Evolutionary conservation across 768 basidiomycete genomes (phyloP).

Genomic region (Infundibulicybe gibba): DNA sequence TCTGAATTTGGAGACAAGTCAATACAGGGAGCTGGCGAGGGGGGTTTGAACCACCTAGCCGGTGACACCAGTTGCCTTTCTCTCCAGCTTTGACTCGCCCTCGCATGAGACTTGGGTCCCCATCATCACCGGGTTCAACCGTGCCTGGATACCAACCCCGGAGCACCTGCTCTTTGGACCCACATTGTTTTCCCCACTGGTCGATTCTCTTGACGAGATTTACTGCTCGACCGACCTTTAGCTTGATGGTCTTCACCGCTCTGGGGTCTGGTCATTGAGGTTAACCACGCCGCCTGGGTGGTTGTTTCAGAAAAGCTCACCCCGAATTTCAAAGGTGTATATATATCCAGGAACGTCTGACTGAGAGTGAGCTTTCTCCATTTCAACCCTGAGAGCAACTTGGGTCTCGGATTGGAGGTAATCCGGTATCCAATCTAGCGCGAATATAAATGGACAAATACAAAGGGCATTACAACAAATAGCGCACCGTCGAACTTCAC

Average conservation of each 20-base stretch:
- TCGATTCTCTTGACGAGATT: slow-evolving; percentile 72
- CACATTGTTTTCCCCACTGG: slow-evolving; percentile 81
- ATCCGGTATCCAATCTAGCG: slow-evolving; percentile 63
- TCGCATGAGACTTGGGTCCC: slow-evolving; percentile 51
- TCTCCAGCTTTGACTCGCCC: slow-evolving; percentile 61
- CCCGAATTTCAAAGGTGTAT: slow-evolving; percentile 78
- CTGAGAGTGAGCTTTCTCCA: slow-evolving; percentile 44
- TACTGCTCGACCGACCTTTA: slow-evolving; percentile 78
- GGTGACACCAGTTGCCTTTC: slow-evolving; percentile 65
- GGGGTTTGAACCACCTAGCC: slow-evolving; percentile 32
- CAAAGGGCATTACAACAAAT: neutral
- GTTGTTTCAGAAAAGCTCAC: slow-evolving; percentile 27
- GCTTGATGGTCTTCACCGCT: slow-evolving; percentile 41
- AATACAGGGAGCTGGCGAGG: neutral
- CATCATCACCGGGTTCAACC: slow-evolving; percentile 33
- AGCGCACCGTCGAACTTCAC: slow-evolving; percentile 55
- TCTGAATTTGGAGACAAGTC: slow-evolving; percentile 30
- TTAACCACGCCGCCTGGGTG: neutral
- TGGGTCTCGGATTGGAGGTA: slow-evolving; percentile 64
- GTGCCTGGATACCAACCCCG: slow-evolving; percentile 72
- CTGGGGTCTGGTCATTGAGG: slow-evolving; percentile 11
- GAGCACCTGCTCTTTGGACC: slow-evolving; percentile 69
- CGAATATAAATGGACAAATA: neutral
- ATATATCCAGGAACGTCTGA: slow-evolving; percentile 75
- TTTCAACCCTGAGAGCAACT: slow-evolving; percentile 42